phyloP scores from a whole-genome alignment of 805 yeast genomes.

The Scheffersomyces ergatensis region DNA sequence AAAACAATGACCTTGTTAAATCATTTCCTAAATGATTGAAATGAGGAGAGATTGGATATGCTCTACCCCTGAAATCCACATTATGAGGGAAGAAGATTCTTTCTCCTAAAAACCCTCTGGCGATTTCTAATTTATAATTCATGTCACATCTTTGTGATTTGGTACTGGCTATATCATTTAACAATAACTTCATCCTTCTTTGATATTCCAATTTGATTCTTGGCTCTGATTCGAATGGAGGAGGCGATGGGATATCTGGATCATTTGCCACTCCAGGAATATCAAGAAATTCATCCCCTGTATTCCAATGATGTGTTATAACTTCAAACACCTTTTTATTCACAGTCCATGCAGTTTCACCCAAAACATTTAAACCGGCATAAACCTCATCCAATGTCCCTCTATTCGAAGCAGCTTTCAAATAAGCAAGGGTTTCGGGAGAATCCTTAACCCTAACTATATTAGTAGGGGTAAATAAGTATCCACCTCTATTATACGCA shows the following conservation, averaged over 20 bases:
- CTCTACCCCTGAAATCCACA: conserved; percentile 80
- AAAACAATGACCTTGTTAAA: conserved; percentile 65
- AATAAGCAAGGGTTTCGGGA: conserved; percentile 86
- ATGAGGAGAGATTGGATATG: conserved; percentile 78
- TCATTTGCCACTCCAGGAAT: conserved; percentile 51
- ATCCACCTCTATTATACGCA: conserved; percentile 81
- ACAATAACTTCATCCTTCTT: conserved; percentile 51
- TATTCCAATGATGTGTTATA: conserved; percentile 81
- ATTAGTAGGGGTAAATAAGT: conserved; percentile 57
- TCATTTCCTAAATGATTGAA: conserved; percentile 81
- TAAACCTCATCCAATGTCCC: conserved; percentile 65
- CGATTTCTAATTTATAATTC: conserved; percentile 91
- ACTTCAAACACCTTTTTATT: conserved; percentile 68
- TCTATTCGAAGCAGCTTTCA: conserved; percentile 77
- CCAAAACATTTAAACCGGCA: conserved; percentile 81
- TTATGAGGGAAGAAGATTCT: conserved; percentile 76
- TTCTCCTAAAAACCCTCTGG: conserved; percentile 84
- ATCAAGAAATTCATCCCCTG: conserved; percentile 71
- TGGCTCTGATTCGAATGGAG: conserved; percentile 76
- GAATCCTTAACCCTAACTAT: conserved; percentile 79
- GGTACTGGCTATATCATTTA: conserved; percentile 60
- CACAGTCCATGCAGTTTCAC: conserved; percentile 89
- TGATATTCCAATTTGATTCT: conserved; percentile 66
- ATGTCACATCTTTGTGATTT: conserved; percentile 92
- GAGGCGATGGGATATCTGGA: conserved; percentile 43